These are phyloP conservation scores for Amanita exitialis DNA, from an alignment of 768 basidiomycete species.

Conservation along the genomic window DNA sequence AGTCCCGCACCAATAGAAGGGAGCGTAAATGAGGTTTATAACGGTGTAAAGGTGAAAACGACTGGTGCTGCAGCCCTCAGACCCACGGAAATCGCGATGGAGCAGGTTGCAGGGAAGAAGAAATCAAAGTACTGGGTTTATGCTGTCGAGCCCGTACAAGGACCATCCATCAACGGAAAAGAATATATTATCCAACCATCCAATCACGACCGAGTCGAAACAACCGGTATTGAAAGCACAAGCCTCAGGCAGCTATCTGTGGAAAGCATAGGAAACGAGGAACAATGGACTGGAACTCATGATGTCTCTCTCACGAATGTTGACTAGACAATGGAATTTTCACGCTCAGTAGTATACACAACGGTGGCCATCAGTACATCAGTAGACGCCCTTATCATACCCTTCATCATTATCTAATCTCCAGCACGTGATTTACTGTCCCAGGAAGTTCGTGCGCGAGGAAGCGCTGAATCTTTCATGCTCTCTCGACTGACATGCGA, in stretches of 20 bases:
- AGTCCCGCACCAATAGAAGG: constrained; percentile 30
- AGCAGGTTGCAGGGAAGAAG: constrained; percentile 71
- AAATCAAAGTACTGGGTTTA: constrained; percentile 86
- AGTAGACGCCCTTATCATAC: not conserved
- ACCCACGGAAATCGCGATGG: constrained; percentile 64
- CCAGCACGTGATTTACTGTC: not conserved
- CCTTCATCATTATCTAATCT: constrained; percentile 1
- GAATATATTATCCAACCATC: not conserved
- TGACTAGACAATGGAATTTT: constrained; percentile 12
- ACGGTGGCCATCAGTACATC: not conserved
- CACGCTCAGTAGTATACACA: not conserved
- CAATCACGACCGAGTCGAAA: constrained; percentile 3
- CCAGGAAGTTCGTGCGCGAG: not conserved
- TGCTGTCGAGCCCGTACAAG: constrained; percentile 58
- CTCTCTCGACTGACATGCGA: constrained; percentile 31
- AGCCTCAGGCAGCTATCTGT: not conserved
- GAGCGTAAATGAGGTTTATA: constrained; percentile 14
- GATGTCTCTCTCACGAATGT: constrained; percentile 3
- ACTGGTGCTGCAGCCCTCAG: constrained; percentile 60
- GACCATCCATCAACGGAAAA: not conserved
- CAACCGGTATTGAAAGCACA: not conserved
- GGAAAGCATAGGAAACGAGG: not conserved
- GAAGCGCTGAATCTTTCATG: constrained; percentile 20
- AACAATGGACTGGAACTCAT: constrained; percentile 2
- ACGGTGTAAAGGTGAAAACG: constrained; percentile 35